Conservation (phyloP, 2,329 filamentous ascomycete species). For the Elsinoe perseae region DNA sequence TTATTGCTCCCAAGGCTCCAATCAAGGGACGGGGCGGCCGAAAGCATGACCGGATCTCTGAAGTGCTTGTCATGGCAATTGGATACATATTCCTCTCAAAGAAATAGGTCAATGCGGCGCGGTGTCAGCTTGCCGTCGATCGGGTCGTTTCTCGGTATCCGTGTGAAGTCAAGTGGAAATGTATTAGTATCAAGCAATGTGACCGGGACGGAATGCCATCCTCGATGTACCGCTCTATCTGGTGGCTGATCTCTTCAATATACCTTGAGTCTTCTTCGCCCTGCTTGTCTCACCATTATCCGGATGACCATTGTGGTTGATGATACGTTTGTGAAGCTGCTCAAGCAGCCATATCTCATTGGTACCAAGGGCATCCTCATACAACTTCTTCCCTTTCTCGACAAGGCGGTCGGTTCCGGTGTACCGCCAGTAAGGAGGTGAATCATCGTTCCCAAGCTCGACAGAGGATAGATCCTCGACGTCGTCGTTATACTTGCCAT, state of each 20-base stretch:
- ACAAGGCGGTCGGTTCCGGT: not conserved
- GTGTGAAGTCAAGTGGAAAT: not conserved
- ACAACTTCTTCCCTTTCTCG: not conserved
- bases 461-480: not conserved
- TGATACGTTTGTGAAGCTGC: not conserved
- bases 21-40: conserved; percentile 7
- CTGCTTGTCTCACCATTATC: not conserved
- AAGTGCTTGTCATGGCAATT: not conserved
- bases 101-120: not conserved
- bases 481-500: not conserved
- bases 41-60: not conserved
- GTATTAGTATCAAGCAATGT: not conserved
- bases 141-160: not conserved
- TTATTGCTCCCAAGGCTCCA: not conserved
- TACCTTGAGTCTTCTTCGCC: not conserved
- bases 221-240: not conserved
- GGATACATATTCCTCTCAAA: not conserved
- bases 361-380: not conserved
- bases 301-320: not conserved
- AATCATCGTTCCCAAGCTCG: not conserved
- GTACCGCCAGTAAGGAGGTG: not conserved
- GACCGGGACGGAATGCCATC: not conserved
- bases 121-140: not conserved
- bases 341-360: not conserved
- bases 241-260: not conserved